Percentiles rank a stretch among this genome's conserved stretches.
Conservation (phyloP, 2,329 filamentous ascomycete genomes). For the Trichophyton verrucosum region DNA sequence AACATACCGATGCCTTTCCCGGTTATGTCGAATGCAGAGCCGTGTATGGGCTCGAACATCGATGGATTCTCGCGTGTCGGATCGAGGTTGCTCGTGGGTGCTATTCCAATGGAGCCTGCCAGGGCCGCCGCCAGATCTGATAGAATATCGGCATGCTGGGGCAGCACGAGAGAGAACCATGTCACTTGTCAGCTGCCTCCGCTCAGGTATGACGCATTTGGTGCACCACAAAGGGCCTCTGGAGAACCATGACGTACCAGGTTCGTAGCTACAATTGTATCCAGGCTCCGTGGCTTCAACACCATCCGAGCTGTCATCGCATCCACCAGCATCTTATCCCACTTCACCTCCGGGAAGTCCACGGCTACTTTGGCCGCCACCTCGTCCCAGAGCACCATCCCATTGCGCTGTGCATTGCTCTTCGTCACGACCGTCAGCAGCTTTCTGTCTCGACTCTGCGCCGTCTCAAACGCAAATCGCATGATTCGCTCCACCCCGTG, state of each 20-base stretch:
- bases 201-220: not conserved
- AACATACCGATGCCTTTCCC: slow-evolving; percentile 41
- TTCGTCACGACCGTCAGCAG: slow-evolving; percentile 45
- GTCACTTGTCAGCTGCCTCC: not conserved
- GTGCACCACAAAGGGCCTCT: too few species aligned
- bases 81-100: slow-evolving; percentile 57
- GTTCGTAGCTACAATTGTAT: slow-evolving; percentile 45
- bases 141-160: slow-evolving; percentile 49
- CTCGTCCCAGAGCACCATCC: slow-evolving; percentile 47
- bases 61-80: slow-evolving; percentile 48
- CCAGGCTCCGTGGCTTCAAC: slow-evolving; percentile 37
- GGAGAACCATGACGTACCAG: slow-evolving; percentile 16
- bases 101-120: slow-evolving; percentile 60
- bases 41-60: slow-evolving; percentile 54
- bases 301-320: slow-evolving; percentile 47
- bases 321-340: slow-evolving; percentile 46
- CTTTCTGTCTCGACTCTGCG: slow-evolving; percentile 36
- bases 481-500: slow-evolving; percentile 41
- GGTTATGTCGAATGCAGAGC: slow-evolving; percentile 52
- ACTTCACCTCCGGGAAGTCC: slow-evolving; percentile 40
- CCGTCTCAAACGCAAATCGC: slow-evolving; percentile 43
- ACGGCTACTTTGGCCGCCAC: slow-evolving; percentile 36
- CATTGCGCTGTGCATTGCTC: slow-evolving; percentile 43
- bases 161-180: slow-evolving; percentile 12
- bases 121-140: slow-evolving; percentile 59